Conservation (phyloP, 768 basidiomycete species). For the Rossbeevera mucosa region DNA sequence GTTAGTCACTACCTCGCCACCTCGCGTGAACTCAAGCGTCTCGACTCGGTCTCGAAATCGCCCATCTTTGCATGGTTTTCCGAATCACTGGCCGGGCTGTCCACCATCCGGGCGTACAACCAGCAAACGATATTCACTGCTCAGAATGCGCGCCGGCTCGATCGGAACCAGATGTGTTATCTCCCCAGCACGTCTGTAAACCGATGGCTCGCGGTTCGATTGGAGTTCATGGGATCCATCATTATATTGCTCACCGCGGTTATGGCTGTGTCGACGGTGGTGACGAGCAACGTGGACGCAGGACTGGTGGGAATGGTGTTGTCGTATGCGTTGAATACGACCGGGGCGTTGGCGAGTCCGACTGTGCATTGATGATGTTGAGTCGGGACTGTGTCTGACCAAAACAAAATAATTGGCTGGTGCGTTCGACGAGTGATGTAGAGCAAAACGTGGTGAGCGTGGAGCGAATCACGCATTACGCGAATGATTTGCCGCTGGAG, state of each 20-base stretch:
- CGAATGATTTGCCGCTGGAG: slow-evolving; percentile 60
- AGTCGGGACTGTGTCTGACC: neutral
- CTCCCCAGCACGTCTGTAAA: slow-evolving; percentile 70
- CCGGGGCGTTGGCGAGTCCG: slow-evolving; percentile 64
- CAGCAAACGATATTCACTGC: slow-evolving; percentile 65
- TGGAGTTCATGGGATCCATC: slow-evolving; percentile 79
- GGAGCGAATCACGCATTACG: slow-evolving; percentile 83
- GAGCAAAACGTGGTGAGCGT: slow-evolving; percentile 90
- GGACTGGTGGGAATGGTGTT: slow-evolving; percentile 84
- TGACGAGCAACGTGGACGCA: slow-evolving; percentile 76
- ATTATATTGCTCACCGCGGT: slow-evolving; percentile 72
- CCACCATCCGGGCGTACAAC: slow-evolving; percentile 78
- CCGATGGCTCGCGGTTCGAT: slow-evolving; percentile 78
- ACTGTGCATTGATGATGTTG: neutral
- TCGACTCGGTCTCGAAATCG: slow-evolving; percentile 84
- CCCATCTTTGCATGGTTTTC: slow-evolving; percentile 92
- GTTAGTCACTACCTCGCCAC: slow-evolving; percentile 82
- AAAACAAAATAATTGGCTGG: slow-evolving; percentile 65
- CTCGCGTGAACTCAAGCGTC: slow-evolving; percentile 81
- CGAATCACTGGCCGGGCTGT: slow-evolving; percentile 68
- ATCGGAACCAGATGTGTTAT: slow-evolving; percentile 81
- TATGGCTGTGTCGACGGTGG: slow-evolving; percentile 64
- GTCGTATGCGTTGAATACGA: slow-evolving; percentile 80
- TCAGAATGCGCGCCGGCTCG: slow-evolving; percentile 69
- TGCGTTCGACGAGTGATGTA: slow-evolving; percentile 79